Conservation (phyloP, 2,329 filamentous ascomycete species). For the Fusarium hostae region DNA sequence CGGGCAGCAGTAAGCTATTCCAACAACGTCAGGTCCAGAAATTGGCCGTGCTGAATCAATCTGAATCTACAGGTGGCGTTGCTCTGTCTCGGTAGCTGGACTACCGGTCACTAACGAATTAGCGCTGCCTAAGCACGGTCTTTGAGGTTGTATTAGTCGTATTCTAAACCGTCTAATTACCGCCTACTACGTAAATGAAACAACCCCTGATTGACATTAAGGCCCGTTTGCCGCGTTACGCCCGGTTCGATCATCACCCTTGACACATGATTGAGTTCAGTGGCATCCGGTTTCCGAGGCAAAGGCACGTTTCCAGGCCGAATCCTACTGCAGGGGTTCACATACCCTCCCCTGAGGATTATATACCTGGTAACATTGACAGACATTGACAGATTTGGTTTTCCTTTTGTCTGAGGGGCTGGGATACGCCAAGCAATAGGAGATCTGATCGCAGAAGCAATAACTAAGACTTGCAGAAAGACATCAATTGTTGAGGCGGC, state of each 20-base stretch:
- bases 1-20: neutral
- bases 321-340: neutral
- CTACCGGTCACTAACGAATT: neutral
- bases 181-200: neutral
- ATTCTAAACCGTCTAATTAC: slow-evolving; percentile 4
- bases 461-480: neutral
- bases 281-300: neutral
- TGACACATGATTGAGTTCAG: neutral
- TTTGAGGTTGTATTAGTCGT: neutral
- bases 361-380: neutral
- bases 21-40: neutral
- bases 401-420: neutral
- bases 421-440: neutral
- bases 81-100: neutral
- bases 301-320: neutral
- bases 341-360: neutral
- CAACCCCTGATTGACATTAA: neutral
- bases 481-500: neutral
- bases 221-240: slow-evolving; percentile 5
- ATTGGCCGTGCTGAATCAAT: neutral
- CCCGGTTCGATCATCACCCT: neutral
- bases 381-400: neutral
- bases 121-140: neutral
- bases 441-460: neutral
- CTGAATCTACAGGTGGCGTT: slow-evolving; percentile 2